Evolutionary conservation across 2,329 filamentous ascomycete species (phyloP).

Genomic region (Alternaria longipes): DNA sequence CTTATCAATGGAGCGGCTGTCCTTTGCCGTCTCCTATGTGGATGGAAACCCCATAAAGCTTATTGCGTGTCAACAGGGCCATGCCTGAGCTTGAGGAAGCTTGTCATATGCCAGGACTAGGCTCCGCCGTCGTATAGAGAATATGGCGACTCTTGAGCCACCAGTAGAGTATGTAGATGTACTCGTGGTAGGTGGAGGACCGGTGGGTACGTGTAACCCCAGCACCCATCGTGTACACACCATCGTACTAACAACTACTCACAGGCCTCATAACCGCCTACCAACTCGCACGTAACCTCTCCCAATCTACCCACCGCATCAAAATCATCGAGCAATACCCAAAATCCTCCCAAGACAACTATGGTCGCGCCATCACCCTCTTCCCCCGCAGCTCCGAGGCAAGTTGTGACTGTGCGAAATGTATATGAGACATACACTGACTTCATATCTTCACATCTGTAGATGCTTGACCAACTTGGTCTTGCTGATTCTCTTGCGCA

Average conservation of each 20-base stretch:
- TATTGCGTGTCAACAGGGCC: constrained; percentile 10
- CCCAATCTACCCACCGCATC: constrained; percentile 51
- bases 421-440: too few species aligned
- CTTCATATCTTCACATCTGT: too few species aligned
- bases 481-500: constrained; percentile 62
- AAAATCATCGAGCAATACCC: constrained; percentile 61
- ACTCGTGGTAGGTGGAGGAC: constrained; percentile 51
- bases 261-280: constrained; percentile 52
- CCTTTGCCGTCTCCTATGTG: neutral
- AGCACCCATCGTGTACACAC: neutral
- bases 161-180: constrained; percentile 32
- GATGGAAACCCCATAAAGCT: neutral
- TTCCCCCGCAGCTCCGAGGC: constrained; percentile 54
- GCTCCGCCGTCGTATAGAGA: neutral
- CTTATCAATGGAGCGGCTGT: constrained; percentile 1
- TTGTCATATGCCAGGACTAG: neutral
- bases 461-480: constrained; percentile 61
- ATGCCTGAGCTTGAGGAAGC: neutral
- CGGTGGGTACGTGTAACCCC: constrained; percentile 50
- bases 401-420: too few species aligned
- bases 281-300: constrained; percentile 57
- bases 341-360: constrained; percentile 61
- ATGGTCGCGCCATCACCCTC: constrained; percentile 64
- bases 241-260: neutral
- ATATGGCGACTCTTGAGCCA: neutral